These are phyloP conservation scores for Avena insularis DNA, from an alignment of 176 grass and related monocot genomes.

Conservation along the genomic window DNA sequence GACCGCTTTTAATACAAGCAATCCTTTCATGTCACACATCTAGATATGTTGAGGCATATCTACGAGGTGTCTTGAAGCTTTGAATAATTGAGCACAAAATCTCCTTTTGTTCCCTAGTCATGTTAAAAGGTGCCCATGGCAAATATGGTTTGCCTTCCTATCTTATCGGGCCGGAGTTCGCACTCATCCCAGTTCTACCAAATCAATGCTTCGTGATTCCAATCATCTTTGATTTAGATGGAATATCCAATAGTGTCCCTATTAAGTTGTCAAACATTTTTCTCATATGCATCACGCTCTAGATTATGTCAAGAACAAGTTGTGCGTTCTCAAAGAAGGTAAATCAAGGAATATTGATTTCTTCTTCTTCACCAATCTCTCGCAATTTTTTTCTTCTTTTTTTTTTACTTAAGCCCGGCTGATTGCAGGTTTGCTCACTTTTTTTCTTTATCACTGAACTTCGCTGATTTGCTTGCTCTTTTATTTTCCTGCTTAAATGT, in stretches of 20 bases:
- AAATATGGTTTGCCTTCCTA: neutral
- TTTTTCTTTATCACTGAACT: neutral
- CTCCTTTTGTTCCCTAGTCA: constrained; percentile 4
- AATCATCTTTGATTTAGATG: constrained; percentile 5
- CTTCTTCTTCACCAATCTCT: neutral
- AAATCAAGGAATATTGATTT: neutral
- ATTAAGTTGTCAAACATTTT: constrained; percentile 14
- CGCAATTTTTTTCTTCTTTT: too few relatives aligned
- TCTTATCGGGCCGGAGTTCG: neutral
- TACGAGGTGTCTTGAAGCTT: neutral
- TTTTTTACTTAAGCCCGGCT: too few relatives aligned
- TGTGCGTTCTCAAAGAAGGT: neutral
- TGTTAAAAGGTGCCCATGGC: too few relatives aligned
- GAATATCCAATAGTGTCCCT: neutral
- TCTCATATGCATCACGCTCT: constrained; percentile 23
- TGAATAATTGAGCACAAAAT: constrained; percentile 12
- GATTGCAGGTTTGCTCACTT: too few relatives aligned
- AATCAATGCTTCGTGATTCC: neutral
- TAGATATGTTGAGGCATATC: neutral
- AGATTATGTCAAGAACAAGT: neutral
- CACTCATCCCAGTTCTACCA: neutral
- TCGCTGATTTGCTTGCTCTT: neutral
- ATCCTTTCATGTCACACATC: neutral
- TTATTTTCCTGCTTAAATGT: neutral
- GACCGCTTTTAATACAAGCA: constrained; percentile 6